Evolutionary conservation across 768 basidiomycete species (phyloP), one percentile per base, ranked within the genome.

Genomic region (Russula brevipes): DNA sequence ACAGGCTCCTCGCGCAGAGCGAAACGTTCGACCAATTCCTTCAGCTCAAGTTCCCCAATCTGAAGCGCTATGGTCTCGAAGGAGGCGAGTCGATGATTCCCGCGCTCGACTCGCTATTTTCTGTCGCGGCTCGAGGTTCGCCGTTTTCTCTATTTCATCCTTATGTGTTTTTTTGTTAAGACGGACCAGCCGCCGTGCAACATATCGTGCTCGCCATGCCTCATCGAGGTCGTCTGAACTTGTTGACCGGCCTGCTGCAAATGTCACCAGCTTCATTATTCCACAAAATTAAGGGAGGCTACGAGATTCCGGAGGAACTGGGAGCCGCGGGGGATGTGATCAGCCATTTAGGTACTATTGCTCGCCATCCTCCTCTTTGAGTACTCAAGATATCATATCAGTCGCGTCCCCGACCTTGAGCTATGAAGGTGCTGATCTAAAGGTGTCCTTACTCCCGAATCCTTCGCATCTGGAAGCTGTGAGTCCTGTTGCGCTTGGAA

Each of bases 21-120:
- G 93, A 96, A 72, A 84, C 86, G 38, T 81, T 95, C 51, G 94
- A 96, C 69, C 82, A 85, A 69, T 96, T 94, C 71, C 75, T 94
- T 49, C 91, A 93, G 70, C 77, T 83, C 57, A 94, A 94, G 73
- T 96, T 95, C 71, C 93, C 94, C 1, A 94, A 92, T 74, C 69
- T 91, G 72, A 91, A 90, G 74, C 82, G 89, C 70, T 92, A 92
- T 73, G 93, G 91, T 0, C 79, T 95, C 42, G 94, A 97, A 73
- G 94, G 94, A 3, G 94, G 89, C 1, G 94, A 96, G 76, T 92
- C 91, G 3, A 95, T 96, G 94, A 74, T 97, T 31, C 89, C 92
- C 4, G 94, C 92, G 1, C 76, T 96, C 2, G 91, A 94, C 63
- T 78, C 83, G 0, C 73, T 97, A 17, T 91, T 97, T 68, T 76